These are phyloP conservation scores for Lasiodiplodia sp. DNA, from an alignment of 2,329 filamentous ascomycete genomes.

Conservation along the genomic window DNA sequence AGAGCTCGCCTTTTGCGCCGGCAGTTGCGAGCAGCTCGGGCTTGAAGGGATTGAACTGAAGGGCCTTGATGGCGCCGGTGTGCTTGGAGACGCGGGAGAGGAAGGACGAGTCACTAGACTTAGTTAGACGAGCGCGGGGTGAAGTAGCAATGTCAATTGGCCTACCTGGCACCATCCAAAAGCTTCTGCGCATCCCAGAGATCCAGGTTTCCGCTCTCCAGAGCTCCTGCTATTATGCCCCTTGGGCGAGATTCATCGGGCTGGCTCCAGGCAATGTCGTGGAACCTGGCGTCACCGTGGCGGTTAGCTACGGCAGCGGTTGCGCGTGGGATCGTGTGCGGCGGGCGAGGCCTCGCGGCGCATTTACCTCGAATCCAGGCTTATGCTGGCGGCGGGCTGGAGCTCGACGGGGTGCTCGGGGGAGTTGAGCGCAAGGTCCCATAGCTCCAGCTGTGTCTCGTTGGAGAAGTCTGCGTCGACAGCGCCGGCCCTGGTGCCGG, in stretches of 20 bases:
- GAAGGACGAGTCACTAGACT: conserved; percentile 68
- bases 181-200: conserved; percentile 88
- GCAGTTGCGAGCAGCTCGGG: conserved; percentile 91
- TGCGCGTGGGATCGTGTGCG: neutral
- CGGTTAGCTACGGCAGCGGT: conserved; percentile 3
- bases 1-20: conserved; percentile 94
- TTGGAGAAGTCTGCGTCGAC: conserved; percentile 98
- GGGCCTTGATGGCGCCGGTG: conserved; percentile 87
- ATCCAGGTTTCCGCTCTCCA: conserved; percentile 93
- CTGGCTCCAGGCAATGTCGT: conserved; percentile 94
- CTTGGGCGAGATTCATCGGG: conserved; percentile 78
- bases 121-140: conserved; percentile 38
- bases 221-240: conserved; percentile 91
- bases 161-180: conserved; percentile 58
- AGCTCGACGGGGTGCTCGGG: conserved; percentile 80
- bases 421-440: conserved; percentile 88
- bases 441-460: conserved; percentile 94
- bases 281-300: conserved; percentile 70
- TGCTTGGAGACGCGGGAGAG: conserved; percentile 90
- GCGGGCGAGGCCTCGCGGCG: neutral
- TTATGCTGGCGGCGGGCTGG: conserved; percentile 82
- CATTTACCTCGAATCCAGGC: conserved; percentile 85
- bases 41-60: conserved; percentile 95
- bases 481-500: conserved; percentile 91
- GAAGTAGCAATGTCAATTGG: conserved; percentile 6